phyloP scores from a whole-genome alignment of 2,329 filamentous ascomycete species.

The Sphaerulina populicola region DNA sequence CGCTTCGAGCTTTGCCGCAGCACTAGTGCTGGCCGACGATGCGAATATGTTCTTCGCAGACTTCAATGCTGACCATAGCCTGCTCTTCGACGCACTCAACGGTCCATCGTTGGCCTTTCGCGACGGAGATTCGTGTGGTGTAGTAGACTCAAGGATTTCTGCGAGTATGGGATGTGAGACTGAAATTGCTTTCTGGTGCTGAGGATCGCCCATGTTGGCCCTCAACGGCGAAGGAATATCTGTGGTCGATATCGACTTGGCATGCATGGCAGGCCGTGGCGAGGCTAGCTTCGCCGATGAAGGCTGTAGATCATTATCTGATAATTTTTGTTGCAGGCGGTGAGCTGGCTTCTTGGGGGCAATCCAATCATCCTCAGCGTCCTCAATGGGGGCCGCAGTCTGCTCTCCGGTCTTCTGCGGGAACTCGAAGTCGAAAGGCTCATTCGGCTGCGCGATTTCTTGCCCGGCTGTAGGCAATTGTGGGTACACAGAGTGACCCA shows the following conservation, averaged over 20 bases:
- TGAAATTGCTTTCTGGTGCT: conserved; percentile 51
- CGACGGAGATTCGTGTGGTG: conserved; percentile 49
- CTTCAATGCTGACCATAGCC: conserved; percentile 82
- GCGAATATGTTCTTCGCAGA: conserved; percentile 79
- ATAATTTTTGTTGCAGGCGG: conserved; percentile 9
- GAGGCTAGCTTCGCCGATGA: conserved; percentile 26
- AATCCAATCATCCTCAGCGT: conserved; percentile 54
- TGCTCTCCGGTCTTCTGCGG: conserved; percentile 6
- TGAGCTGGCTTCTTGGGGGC: conserved; percentile 37
- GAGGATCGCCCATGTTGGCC: conserved; percentile 31
- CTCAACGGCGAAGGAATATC: conserved; percentile 41
- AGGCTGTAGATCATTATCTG: conserved; percentile 11
- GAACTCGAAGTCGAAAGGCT: conserved; percentile 1
- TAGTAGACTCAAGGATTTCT: conserved; percentile 41
- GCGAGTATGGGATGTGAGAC: conserved; percentile 37
- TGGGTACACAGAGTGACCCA: conserved; percentile 36
- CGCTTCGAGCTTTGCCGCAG: conserved; percentile 51
- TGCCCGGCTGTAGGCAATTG: conserved; percentile 30
- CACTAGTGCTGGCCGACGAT: conserved; percentile 56
- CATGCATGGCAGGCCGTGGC: conserved; percentile 34
- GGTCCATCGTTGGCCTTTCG: conserved; percentile 61
- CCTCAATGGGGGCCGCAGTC: conserved; percentile 29
- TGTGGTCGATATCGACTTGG: conserved; percentile 32
- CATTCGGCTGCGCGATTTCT: conserved; percentile 10
- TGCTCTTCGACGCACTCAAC: conserved; percentile 85